Evolutionary conservation across 1,284 basidiomycete genomes (phyloP).

Genomic region (Boletus mariae): DNA sequence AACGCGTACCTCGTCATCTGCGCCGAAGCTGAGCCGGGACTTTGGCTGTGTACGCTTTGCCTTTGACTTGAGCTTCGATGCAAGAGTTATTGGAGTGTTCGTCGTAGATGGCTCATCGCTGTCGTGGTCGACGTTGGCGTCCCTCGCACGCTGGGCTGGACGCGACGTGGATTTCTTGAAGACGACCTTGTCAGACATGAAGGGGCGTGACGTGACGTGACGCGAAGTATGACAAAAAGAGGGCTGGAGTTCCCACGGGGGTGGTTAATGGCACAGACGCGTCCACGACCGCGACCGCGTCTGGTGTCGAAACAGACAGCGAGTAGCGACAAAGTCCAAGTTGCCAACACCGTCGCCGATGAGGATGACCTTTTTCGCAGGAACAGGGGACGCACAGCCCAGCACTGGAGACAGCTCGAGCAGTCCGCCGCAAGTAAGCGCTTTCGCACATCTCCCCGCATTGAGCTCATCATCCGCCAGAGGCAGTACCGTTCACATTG

Average conservation of each 20-base stretch:
- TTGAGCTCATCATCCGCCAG: conserved; percentile 20
- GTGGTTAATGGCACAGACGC: conserved; percentile 20
- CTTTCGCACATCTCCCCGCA: not conserved
- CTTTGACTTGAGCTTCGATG: conserved; percentile 66
- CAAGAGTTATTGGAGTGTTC: conserved; percentile 55
- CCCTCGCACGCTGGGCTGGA: conserved; percentile 46
- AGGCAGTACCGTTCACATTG: conserved; percentile 18
- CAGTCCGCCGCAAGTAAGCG: conserved; percentile 49
- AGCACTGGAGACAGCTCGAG: conserved; percentile 56
- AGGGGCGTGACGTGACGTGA: conserved; percentile 30
- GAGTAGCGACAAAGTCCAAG: conserved; percentile 1
- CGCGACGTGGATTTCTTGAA: conserved; percentile 62
- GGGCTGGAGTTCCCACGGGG: conserved; percentile 46
- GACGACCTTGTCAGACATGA: conserved; percentile 30
- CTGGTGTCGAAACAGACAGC: conserved; percentile 33
- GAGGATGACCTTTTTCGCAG: conserved; percentile 65
- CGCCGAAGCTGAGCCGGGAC: conserved; percentile 78
- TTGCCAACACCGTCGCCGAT: conserved; percentile 38
- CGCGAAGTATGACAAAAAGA: conserved; percentile 30
- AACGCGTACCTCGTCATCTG: conserved; percentile 65
- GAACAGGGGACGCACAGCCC: conserved; percentile 50
- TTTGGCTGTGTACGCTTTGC: conserved; percentile 59
- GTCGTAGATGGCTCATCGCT: conserved; percentile 20
- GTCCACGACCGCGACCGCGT: conserved; percentile 54
- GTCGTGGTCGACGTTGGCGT: conserved; percentile 38